Base-by-base conservation (phyloP, 768 basidiomycete genomes). In the Boletus insuetus region DNA sequence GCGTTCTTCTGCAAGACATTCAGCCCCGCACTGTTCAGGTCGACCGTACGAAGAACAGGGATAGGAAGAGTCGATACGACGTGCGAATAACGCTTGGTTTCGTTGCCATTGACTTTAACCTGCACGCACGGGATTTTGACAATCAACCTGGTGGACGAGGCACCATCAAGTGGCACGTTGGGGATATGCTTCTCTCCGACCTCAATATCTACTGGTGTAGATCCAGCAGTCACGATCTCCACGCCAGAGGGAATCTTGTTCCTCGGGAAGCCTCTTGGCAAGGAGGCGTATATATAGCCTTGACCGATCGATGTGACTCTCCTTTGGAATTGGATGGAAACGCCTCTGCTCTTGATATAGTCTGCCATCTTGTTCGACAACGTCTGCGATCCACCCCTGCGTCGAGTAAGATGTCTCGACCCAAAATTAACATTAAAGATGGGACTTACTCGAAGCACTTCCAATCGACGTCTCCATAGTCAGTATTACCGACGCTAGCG, bases 1-100 rank as follows among this genome's bases (percentile, higher is more conserved):
- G 77, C 77, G 3, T 67, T 74, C 40, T 22, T 57, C 54, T 77
- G 78, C 61, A 59, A 47, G 31, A 58, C 47, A 22, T 57, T 58
- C 32, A 79, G 57, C 8, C 62, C 50, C 35, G 66, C 54, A 51
- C 22, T 55, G 64, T 62, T 62, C 58, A 53, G 58, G 58, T 79
- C 67, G 46, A 80, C 59, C 14, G 64, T 67, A 41, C 69, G 68
- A 39, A 80, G 69, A 45, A 68, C 63, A 16, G 67, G 54, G 6
- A 79, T 63, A 10, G 79, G 69, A n/a, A 75, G 62, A 2, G 78
- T 78, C 31, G 69, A 73, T 53, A 80, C 73, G 59, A 78, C 76
- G 39, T 79, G 74, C 1, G 68, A 65, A 55, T 73, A 79, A 19
- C 61, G 41, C 32, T 41, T 54, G 7, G 34, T 41, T n/a, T 58